Base-by-base conservation (phyloP, 306 rosid genomes). In the Rosa chinensis region DNA sequence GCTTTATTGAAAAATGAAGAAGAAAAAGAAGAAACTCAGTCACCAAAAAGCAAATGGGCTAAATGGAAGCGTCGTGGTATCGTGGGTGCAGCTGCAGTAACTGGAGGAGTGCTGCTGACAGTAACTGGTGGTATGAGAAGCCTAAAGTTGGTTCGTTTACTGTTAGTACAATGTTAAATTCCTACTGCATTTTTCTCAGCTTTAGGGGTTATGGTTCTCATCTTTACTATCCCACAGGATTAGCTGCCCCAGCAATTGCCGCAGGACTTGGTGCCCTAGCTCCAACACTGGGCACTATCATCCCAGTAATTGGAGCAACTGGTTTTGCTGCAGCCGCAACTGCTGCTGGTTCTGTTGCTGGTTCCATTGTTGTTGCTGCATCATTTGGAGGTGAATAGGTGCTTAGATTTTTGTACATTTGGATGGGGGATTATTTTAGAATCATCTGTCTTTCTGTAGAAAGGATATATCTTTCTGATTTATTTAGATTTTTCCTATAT, bases 281-380 rank as follows among this genome's bases (percentile, higher is more conserved):
- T 83, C 97, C 98, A 73, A 92, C 98, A 76, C 80, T 94, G 84
- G 97, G 98, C 43, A 91, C 97, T 86, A 70, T 94, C 58, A 83
- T 94, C 80, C 98, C 98, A 58, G 88, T 89, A 80, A 92, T 94
- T 63, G 97, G 98, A 78, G 94, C 94, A 74, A 80, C 90, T 84
- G 97, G 98, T 45, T 94, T 94, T 88, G 97, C 98, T 74, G 97
- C 98, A 48, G 97, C 86, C 78, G 97, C 97, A 81, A 79, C 85
- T 86, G 98, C 97, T 82, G 98, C 97, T 42, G 97, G 98, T 87
- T 87, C 91, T 80, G 93, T 88, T 79, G 95, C 90, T 55, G 97
- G 98, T 86, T 92, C 98, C 75, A 93, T 91, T 85, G 98, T 97
- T 50, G 98, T 94, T 86, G 97, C 98, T 71, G 97, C 98, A 78